phyloP scores from a whole-genome alignment of 768 basidiomycete species.

The Lactarius sanguifluus region DNA sequence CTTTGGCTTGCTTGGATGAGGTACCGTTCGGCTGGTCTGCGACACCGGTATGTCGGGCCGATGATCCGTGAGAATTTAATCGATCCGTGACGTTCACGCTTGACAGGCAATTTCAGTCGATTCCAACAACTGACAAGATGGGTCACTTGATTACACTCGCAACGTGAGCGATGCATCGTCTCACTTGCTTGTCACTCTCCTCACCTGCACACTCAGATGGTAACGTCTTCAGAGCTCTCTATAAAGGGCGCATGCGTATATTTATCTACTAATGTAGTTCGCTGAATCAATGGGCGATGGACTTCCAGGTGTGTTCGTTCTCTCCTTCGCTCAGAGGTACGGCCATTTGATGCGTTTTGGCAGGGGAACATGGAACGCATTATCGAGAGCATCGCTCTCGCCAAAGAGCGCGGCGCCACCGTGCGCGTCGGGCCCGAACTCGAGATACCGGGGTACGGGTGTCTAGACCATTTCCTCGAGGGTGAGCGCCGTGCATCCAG shows the following conservation, averaged over 20 bases:
- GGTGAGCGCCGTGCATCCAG: constrained; percentile 45
- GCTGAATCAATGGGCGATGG: constrained; percentile 95
- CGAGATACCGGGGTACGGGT: constrained; percentile 97
- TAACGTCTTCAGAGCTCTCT: constrained; percentile 28
- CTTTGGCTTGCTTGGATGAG: background rate
- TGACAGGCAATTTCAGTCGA: background rate
- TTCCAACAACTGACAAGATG: constrained; percentile 32
- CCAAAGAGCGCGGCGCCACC: constrained; percentile 85
- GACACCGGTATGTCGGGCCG: background rate
- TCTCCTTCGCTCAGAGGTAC: no score
- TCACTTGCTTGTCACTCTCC: background rate
- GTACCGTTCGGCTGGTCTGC: background rate
- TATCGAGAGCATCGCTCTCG: constrained; percentile 79
- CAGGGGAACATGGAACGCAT: constrained; percentile 95
- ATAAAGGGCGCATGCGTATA: background rate
- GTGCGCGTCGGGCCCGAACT: constrained; percentile 95
- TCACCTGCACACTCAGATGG: constrained; percentile 15
- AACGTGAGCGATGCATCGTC: constrained; percentile 54
- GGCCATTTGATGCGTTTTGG: background rate
- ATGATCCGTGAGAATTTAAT: background rate
- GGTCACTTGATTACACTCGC: constrained; percentile 87
- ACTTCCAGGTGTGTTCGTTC: constrained; percentile 68
- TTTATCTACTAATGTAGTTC: constrained; percentile 52
- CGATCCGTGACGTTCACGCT: background rate
- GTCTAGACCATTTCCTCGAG: constrained; percentile 96